These are phyloP conservation scores for Beauveria brongniartii DNA, from an alignment of 2,329 filamentous ascomycete genomes.

Conservation along the genomic window DNA sequence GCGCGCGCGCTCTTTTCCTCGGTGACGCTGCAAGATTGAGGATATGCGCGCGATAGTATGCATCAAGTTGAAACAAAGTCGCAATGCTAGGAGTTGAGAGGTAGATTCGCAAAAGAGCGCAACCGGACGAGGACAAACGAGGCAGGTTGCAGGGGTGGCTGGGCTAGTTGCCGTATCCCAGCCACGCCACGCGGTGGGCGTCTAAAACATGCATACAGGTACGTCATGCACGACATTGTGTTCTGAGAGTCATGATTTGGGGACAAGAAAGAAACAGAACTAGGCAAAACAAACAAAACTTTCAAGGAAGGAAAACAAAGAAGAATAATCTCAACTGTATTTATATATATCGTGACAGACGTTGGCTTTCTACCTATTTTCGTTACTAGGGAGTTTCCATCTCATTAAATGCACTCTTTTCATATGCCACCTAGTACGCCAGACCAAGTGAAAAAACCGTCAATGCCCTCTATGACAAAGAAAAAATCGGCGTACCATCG, in stretches of 20 bases:
- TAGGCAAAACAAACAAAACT: not conserved
- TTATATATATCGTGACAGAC: constrained; percentile 6
- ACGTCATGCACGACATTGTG: no score
- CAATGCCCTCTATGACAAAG: constrained; percentile 1
- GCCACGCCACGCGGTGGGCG: no score
- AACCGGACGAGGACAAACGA: no score
- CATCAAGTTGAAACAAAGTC: no score
- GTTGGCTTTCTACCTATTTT: constrained; percentile 8
- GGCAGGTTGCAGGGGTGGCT: not conserved
- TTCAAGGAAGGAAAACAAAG: not conserved
- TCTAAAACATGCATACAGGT: not conserved
- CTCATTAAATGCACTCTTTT: constrained; percentile 9
- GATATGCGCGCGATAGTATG: no score
- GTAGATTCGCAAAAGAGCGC: no score
- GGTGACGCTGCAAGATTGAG: no score
- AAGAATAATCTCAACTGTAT: not conserved
- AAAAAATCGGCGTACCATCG: not conserved
- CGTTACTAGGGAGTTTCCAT: constrained; percentile 8
- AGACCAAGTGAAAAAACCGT: constrained; percentile 8
- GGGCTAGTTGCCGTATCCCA: not conserved
- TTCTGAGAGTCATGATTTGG: no score
- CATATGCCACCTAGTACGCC: constrained; percentile 5
- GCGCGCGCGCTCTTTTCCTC: no score
- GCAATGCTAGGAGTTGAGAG: no score
- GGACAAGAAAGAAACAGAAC: not conserved